Base-by-base conservation (phyloP, 352 stramenopile genomes). In the Phytophthora litchii region DNA sequence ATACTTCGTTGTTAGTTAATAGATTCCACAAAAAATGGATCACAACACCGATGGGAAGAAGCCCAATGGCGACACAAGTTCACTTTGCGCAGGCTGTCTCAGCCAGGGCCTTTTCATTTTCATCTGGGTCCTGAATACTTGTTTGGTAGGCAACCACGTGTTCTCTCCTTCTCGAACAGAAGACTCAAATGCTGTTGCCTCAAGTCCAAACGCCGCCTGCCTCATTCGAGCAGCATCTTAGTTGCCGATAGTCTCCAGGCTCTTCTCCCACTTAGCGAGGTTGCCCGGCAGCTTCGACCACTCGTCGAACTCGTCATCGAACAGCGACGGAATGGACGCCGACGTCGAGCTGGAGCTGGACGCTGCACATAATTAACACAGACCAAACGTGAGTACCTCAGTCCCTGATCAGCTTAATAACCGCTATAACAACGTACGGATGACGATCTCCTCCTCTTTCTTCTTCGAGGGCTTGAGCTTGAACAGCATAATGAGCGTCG, bases 401-500 rank as follows among this genome's bases (percentile, higher is more conserved):
- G n/a, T n/a, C 37, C 13, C 16, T 35, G 10, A 40, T 27, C 40
- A 37, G 37, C 3, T 16, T 9, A 36, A 21, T 13, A 47, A 38
- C 7, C 27, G 16, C 14, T n/a, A n/a, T n/a, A n/a, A 42, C 9
- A 14, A 60, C 70, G 52, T 65, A 89, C 77, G 69, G 17, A 65
- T 72, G 51, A 76, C 67, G 41, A 78, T 76, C 53, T 72, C 74
- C 56, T 91, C 79, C 42, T 90, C 76, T 44, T 79, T 71, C 72
- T 91, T 91, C 74, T 88, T 88, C 11, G 81, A 90, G 25, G 83
- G 83, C 76, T 91, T 91, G 35, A 90, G 72, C 81, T 95, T 95
- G 73, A 92, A 89, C 32, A 91, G 67, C 50, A 91, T 74, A 61
- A 91, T 83, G 50, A 95, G 51, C 35, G 75, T 82, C 63, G 84